Evolutionary conservation across 768 basidiomycete species (phyloP).

Genomic region (Pleurotus platypus): DNA sequence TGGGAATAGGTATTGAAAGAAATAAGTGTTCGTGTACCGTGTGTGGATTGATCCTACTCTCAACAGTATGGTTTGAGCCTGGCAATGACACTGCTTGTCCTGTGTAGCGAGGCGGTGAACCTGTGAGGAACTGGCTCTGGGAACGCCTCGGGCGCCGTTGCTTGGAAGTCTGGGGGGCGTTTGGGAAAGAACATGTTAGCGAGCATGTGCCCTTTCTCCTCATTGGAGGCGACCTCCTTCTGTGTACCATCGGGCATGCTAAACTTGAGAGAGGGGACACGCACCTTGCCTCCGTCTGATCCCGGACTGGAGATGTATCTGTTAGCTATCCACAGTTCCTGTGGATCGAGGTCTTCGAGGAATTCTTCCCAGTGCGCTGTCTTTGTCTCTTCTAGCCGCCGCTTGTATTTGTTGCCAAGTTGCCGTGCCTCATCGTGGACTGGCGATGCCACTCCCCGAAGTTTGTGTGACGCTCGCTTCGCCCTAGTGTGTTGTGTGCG

Average conservation of each 20-base stretch:
- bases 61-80: neutral
- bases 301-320: neutral
- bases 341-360: neutral
- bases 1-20: too few species aligned
- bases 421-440: neutral
- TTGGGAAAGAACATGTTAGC: neutral
- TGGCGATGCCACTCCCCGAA: neutral
- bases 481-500: neutral
- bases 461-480: neutral
- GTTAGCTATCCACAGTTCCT: neutral
- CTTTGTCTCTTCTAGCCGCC: neutral
- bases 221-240: too few species aligned
- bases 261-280: too few species aligned
- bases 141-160: neutral
- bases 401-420: neutral
- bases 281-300: neutral
- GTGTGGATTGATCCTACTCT: too few species aligned
- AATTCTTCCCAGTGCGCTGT: neutral
- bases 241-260: too few species aligned
- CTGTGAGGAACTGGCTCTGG: neutral
- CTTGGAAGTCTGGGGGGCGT: neutral
- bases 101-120: neutral
- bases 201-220: too few species aligned
- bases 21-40: too few species aligned
- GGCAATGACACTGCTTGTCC: neutral